A percentile compares a stretch with the other conserved stretches of the same genome.
phyloP scores from a whole-genome alignment of 1,284 basidiomycete species.

The Peniophora sp. region DNA sequence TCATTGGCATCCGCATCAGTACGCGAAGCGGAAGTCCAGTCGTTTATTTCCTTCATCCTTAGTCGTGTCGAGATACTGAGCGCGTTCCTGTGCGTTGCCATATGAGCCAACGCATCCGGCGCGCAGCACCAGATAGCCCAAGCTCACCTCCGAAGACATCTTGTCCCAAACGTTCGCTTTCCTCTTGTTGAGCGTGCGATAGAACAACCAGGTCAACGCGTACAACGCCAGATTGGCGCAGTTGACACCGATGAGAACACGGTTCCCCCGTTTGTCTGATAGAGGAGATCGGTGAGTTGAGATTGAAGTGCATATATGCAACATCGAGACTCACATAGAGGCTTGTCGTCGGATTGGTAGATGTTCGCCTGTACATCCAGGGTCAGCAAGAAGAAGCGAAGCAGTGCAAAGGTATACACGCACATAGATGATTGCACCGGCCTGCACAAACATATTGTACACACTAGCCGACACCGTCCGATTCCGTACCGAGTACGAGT shows the following conservation, averaged over 20 bases:
- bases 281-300: not conserved
- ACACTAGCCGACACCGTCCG: slow-evolving; percentile 49
- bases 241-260: slow-evolving; percentile 25
- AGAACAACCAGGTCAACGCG: slow-evolving; percentile 44
- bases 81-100: slow-evolving; percentile 47
- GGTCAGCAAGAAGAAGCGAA: not conserved
- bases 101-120: too few relatives aligned
- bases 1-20: slow-evolving; percentile 19
- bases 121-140: too few relatives aligned
- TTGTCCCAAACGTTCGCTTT: slow-evolving; percentile 45
- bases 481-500: slow-evolving; percentile 50
- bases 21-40: slow-evolving; percentile 53
- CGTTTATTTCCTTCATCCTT: slow-evolving; percentile 49
- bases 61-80: slow-evolving; percentile 48
- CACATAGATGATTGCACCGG: slow-evolving; percentile 42
- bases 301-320: not conserved
- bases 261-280: slow-evolving; percentile 33
- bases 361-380: slow-evolving; percentile 20
- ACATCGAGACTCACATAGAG: slow-evolving; percentile 32
- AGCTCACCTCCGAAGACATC: slow-evolving; percentile 41
- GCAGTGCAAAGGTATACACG: slow-evolving; percentile 12
- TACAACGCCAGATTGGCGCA: slow-evolving; percentile 39
- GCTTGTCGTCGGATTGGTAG: slow-evolving; percentile 27
- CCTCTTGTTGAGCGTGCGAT: slow-evolving; percentile 41
- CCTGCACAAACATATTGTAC: slow-evolving; percentile 62